Percentiles rank a stretch among this genome's conserved stretches.
phyloP scores from a whole-genome alignment of 495 filamentous ascomycete species.

The Penicillium desertorum region DNA sequence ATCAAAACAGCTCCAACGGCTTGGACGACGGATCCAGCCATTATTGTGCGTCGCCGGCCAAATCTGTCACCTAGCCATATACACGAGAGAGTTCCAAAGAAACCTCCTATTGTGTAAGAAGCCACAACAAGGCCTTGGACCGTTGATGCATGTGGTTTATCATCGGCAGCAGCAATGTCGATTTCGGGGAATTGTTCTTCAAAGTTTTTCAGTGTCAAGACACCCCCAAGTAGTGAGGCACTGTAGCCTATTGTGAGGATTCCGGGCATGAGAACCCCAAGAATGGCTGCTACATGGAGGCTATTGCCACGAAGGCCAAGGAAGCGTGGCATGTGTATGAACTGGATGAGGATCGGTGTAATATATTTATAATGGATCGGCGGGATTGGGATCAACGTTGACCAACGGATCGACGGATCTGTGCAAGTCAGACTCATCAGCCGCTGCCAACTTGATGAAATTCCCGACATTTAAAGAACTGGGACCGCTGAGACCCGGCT shows the following conservation, averaged over 20 bases:
- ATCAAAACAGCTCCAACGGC: constrained; percentile 57
- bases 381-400: constrained; percentile 20
- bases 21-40: constrained; percentile 54
- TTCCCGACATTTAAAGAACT: constrained; percentile 1
- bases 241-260: constrained; percentile 30
- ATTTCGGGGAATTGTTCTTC: constrained; percentile 25
- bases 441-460: background rate
- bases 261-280: constrained; percentile 30
- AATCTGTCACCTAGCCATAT: constrained; percentile 55
- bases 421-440: background rate
- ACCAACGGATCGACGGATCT: constrained; percentile 8
- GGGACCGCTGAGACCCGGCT: background rate
- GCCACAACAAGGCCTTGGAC: constrained; percentile 49
- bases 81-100: constrained; percentile 54
- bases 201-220: constrained; percentile 23
- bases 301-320: constrained; percentile 30
- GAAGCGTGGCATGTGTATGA: constrained; percentile 22
- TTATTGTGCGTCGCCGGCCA: constrained; percentile 55
- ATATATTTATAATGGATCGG: constrained; percentile 19
- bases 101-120: constrained; percentile 59
- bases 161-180: constrained; percentile 14
- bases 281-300: constrained; percentile 27
- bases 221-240: constrained; percentile 24
- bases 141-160: constrained; percentile 18
- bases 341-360: constrained; percentile 2